Evolutionary conservation across 441 rosid species (phyloP), one percentile per base, ranked within the genome.

Genomic region (Rhodomyrtus psidioides): DNA sequence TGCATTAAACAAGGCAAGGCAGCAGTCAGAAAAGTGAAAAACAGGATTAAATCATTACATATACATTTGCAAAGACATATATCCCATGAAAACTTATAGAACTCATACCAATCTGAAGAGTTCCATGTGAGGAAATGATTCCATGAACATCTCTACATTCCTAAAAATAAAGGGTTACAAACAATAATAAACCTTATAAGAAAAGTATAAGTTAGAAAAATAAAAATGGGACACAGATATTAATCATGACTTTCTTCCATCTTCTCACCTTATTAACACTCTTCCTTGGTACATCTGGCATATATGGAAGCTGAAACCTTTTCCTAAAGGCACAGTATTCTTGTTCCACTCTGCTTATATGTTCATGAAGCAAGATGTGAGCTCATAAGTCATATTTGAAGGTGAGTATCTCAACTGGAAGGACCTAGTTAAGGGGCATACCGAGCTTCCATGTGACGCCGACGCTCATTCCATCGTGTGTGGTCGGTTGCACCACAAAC

Each of bases 131-230:
- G 94, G 89, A 75, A 95, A 89, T 81, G 98, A 98, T 44, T 95
- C 95, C 92, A 93, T 91, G 88, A 93, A 91, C 96, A 96, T 93
- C 91, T 95, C 98, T 17, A 95, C 92, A 76, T 95, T 93, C 94
- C 98, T 95, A 79, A 86, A 62, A 30, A 49, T 0, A 24, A 44
- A 19, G 12, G 12, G 28, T 8, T 19, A 34, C 28, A 17, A 14
- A 34, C 21, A 9, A 58, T 17, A 42, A 14, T 53, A 19, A 51
- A 75, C 44, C 10, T 23, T 49, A 46, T 2, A 42, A 16, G 39
- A 23, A 46, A 74, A 34, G 53, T 59, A 39, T 5, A 14, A 54
- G 14, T 51, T 62, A 51, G 15, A 27, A 19, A 19, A 59, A 51
- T 4, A 16, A 9, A 19, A 60, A 60, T 0, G 53, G 24, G 30